phyloP scores from a whole-genome alignment of 192 early-diverging fungal species.

The Funneliformis mosseae region DNA sequence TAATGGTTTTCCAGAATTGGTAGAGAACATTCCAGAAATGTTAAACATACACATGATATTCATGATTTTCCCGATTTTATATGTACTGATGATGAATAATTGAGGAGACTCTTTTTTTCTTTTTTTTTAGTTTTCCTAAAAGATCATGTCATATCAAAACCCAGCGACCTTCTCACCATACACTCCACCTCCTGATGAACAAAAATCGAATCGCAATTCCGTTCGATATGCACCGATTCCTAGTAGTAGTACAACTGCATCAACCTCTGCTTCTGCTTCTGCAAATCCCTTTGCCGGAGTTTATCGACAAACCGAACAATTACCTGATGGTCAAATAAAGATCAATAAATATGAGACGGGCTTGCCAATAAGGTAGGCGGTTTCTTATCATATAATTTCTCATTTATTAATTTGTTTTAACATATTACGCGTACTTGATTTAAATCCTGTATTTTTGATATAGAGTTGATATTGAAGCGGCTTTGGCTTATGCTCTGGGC shows the following conservation, averaged over 20 bases:
- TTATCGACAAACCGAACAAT: slow-evolving; percentile 36
- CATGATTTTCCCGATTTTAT: too few species aligned
- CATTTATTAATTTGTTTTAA: not conserved
- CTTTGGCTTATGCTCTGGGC: slow-evolving; percentile 66
- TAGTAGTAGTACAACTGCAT: slow-evolving; percentile 15
- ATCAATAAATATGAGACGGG: slow-evolving; percentile 85
- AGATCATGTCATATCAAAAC: slow-evolving; percentile 34
- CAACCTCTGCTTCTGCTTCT: slow-evolving; percentile 21
- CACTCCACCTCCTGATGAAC: slow-evolving; percentile 50
- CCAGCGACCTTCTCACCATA: slow-evolving; percentile 48
- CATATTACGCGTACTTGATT: not conserved
- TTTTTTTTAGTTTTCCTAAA: too few species aligned
- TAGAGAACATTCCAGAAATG: too few species aligned
- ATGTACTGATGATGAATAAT: too few species aligned
- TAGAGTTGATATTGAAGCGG: slow-evolving; percentile 76
- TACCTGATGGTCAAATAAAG: slow-evolving; percentile 20
- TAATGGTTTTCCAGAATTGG: too few species aligned
- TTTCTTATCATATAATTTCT: not conserved
- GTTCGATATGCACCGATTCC: slow-evolving; percentile 8
- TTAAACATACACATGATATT: too few species aligned
- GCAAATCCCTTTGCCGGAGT: slow-evolving; percentile 23
- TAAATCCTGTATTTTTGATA: slow-evolving; percentile 33
- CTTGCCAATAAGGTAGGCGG: slow-evolving; percentile 22
- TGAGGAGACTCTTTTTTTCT: too few species aligned
- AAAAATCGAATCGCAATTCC: slow-evolving; percentile 31